Conservation (phyloP, 768 basidiomycete genomes). For the Trametes meyenii region DNA sequence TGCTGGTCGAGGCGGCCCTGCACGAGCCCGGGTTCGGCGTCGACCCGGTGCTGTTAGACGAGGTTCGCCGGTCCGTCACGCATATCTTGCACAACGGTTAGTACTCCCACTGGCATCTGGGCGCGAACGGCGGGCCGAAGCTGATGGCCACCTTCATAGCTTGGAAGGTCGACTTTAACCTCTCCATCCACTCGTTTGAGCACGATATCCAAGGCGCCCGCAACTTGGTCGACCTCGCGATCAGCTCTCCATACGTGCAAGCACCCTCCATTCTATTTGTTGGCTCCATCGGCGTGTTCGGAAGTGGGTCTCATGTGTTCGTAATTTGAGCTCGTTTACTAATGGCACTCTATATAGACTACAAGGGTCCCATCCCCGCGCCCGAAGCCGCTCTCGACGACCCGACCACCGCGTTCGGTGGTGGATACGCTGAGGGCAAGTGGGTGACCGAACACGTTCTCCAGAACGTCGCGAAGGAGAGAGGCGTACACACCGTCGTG, state of each 20-base stretch:
- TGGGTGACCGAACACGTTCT: slow-evolving; percentile 35
- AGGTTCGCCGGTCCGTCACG: slow-evolving; percentile 37
- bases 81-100: slow-evolving; percentile 44
- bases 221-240: slow-evolving; percentile 40
- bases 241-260: slow-evolving; percentile 32
- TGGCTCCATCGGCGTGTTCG: slow-evolving; percentile 37
- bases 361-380: slow-evolving; percentile 21
- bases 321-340: background rate
- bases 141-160: slow-evolving; percentile 22
- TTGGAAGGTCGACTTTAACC: slow-evolving; percentile 41
- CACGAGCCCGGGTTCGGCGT: slow-evolving; percentile 33
- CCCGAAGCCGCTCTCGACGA: slow-evolving; percentile 18
- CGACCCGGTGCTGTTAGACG: slow-evolving; percentile 28
- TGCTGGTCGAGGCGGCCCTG: slow-evolving; percentile 37
- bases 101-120: slow-evolving; percentile 13
- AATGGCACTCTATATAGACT: background rate
- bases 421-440: slow-evolving; percentile 40
- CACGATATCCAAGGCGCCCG: slow-evolving; percentile 33
- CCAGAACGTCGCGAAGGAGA: slow-evolving; percentile 17
- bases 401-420: slow-evolving; percentile 27
- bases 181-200: slow-evolving; percentile 36
- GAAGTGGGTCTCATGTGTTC: slow-evolving; percentile 19
- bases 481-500: slow-evolving; percentile 31
- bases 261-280: slow-evolving; percentile 40
- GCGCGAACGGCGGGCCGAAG: background rate